Evolutionary conservation across 371 early-diverging fungal species (phyloP).

Genomic region (Globomyces sp.): DNA sequence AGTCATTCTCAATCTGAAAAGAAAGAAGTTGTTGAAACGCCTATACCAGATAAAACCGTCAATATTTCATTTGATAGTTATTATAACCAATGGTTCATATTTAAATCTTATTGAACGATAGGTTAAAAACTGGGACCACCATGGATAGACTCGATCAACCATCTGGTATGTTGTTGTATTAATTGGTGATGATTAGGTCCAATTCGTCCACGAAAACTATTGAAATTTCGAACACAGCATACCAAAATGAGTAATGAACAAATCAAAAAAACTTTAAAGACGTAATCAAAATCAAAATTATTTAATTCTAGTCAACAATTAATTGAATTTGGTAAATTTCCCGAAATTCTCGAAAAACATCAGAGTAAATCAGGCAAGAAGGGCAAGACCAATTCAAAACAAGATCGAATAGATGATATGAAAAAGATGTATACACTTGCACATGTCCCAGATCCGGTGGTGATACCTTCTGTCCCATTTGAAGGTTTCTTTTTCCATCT

Average conservation of each 20-base stretch:
- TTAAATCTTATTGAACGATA: no score
- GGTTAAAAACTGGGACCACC: conserved; percentile 35
- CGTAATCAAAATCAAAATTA: not conserved
- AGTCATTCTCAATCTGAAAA: not conserved
- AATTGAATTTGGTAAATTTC: not conserved
- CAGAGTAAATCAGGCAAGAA: not conserved
- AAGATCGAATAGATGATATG: conserved; percentile 21
- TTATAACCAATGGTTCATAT: conserved; percentile 34
- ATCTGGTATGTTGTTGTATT: no score
- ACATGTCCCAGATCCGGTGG: conserved; percentile 8
- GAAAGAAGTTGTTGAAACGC: no score
- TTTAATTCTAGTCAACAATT: not conserved
- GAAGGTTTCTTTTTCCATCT: not conserved
- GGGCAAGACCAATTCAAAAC: not conserved
- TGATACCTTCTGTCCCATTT: not conserved
- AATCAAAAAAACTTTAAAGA: conserved; percentile 21
- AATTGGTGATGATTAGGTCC: no score
- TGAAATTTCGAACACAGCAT: conserved; percentile 8
- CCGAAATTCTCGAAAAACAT: conserved; percentile 11
- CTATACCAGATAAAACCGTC: conserved; percentile 19
- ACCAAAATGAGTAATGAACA: conserved; percentile 25
- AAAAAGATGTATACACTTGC: conserved; percentile 12
- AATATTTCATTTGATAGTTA: conserved; percentile 43
- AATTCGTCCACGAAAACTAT: conserved; percentile 8
- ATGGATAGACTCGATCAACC: conserved; percentile 15